Evolutionary conservation across 176 grass and related monocot genomes (phyloP), one percentile per base, ranked within the genome.

Genomic region (Cenchrus purpureus): DNA sequence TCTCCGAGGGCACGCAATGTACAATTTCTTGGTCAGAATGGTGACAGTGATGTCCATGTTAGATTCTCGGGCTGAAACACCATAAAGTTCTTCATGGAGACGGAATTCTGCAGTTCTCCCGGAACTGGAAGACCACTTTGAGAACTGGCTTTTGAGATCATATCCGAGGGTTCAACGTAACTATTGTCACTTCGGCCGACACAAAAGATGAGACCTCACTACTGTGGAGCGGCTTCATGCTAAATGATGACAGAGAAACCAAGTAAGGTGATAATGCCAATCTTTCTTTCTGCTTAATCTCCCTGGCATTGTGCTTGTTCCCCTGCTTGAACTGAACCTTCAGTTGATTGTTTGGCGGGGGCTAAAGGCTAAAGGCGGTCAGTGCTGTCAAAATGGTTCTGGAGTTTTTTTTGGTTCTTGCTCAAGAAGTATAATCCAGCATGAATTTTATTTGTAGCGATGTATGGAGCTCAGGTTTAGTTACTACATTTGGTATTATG

Each of bases 121-220:
- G 0, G 80, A 91, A 76, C 19, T 85, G 46, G 86, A 88, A 82
- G 90, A 85, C 16, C 78, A 92, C 69, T 86, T 92, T 0, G 86
- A 88, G 80, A 88, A n/a, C n/a, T n/a, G n/a, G n/a, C 85, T 66
- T 91, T 87, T 17, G 79, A 91, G 79, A n/a, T n/a, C 75, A 84
- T 11, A 73, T 90, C 46, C 58, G 69, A 66, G 88, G 84, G 8
- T 91, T 91, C 89, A 91, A 91, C 54, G 74, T 85, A 25, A 85
- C 74, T 49, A 40, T 85, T 2, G 68, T 89, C 9, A 80, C 87
- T 51, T 80, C 77, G 20, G 82, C 82, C 1, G 66, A 79, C 16
- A 85, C 87, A 68, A 79, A 87, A 32, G 89, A 90, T 50, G 67
- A 75, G 65, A 83, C 84, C 20, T 56, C 79, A 28, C 65, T 81